A percentile compares a stretch with the other conserved stretches of the same genome.
Evolutionary conservation across 177 flowering plant species (phyloP).

Genomic region (Vitis hybrid): DNA sequence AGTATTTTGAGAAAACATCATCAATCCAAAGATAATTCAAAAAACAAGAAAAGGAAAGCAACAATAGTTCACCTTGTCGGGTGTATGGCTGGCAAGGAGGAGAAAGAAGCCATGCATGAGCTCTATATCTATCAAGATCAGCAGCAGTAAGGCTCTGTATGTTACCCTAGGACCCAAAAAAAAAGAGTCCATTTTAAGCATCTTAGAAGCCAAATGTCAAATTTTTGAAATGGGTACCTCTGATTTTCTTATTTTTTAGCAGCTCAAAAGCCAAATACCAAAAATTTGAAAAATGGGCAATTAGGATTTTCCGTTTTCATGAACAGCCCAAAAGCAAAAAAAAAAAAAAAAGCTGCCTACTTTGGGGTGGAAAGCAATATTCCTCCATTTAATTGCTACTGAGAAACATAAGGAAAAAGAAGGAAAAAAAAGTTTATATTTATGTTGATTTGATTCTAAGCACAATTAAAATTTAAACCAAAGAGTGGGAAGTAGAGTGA

Average conservation of each 20-base stretch:
- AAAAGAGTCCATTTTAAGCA: not conserved
- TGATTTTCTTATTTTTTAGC: not conserved
- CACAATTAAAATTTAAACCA: too few relatives aligned
- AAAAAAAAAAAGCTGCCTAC: too few relatives aligned
- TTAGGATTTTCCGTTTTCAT: not conserved
- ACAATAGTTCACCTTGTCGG: constrained; percentile 68
- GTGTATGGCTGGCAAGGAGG: constrained; percentile 99
- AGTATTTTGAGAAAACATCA: not conserved
- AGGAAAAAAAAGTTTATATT: not conserved
- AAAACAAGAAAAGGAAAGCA: not conserved
- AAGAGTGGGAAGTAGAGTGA: too few relatives aligned
- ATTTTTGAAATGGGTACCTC: not conserved
- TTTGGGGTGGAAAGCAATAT: too few relatives aligned
- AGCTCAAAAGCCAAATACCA: not conserved
- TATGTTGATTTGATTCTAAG: too few relatives aligned
- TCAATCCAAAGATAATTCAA: not conserved
- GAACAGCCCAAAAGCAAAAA: not conserved
- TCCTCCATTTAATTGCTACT: too few relatives aligned
- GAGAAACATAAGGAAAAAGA: not conserved
- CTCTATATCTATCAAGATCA: constrained; percentile 73
- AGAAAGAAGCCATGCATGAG: constrained; percentile 91
- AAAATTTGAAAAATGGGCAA: not conserved
- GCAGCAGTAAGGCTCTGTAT: constrained; percentile 80
- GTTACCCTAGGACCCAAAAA: constrained; percentile 51
- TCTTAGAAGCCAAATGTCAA: too few relatives aligned